These are phyloP conservation scores for Fusarium dlaminii DNA, from an alignment of 2,329 filamentous ascomycete genomes.

Conservation along the genomic window DNA sequence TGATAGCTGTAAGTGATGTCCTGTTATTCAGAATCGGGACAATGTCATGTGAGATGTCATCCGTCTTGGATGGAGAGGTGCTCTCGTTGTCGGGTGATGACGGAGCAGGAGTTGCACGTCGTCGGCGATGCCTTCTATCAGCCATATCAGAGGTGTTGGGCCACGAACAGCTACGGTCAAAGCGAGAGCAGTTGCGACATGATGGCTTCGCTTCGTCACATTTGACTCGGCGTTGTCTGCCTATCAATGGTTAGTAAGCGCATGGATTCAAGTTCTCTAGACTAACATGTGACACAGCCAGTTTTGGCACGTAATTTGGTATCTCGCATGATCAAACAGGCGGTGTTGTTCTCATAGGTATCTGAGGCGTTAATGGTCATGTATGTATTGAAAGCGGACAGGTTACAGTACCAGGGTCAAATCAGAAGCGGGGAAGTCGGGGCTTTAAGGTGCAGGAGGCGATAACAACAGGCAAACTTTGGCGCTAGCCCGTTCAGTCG, in stretches of 20 bases:
- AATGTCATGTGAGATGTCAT: not conserved
- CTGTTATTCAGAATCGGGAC: not conserved
- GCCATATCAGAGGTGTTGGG: fast-evolving
- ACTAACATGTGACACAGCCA: not conserved
- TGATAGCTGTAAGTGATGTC: not conserved
- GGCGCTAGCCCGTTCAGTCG: not conserved
- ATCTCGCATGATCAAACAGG: not conserved
- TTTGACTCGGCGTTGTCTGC: not conserved
- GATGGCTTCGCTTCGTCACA: not conserved
- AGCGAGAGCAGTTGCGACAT: not conserved
- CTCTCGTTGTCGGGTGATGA: fast-evolving
- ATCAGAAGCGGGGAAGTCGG: not conserved
- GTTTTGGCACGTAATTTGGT: not conserved
- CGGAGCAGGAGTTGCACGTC: not conserved
- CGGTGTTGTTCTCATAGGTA: not conserved
- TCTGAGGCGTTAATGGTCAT: not conserved
- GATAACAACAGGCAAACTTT: not conserved
- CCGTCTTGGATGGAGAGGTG: not conserved
- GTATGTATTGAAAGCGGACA: not conserved
- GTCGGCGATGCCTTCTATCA: not conserved
- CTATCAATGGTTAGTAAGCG: not conserved
- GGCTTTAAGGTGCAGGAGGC: not conserved
- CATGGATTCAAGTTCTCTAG: too few species aligned
- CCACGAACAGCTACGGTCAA: not conserved
- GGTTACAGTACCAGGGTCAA: not conserved